Percentiles rank a stretch among this genome's conserved stretches.
phyloP scores from a whole-genome alignment of 139 green algal genomes.

The Closterium sp. region DNA sequence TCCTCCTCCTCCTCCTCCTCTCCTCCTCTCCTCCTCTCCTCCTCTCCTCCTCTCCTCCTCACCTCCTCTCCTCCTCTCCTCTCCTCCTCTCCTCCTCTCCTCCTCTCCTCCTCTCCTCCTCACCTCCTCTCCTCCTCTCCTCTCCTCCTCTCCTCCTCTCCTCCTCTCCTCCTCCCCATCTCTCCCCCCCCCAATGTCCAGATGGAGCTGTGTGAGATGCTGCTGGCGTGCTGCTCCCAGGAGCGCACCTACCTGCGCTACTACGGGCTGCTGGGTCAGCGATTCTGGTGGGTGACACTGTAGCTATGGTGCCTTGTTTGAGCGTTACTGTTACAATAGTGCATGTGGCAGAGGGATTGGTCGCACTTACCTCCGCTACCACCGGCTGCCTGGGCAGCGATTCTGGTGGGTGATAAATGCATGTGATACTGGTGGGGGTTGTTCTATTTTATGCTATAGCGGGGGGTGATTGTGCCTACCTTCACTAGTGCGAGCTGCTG shows the following conservation, averaged over 20 bases:
- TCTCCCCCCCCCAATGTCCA: not conserved
- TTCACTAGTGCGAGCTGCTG: too few species aligned
- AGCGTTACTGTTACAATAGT: not conserved
- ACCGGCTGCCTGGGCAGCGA: conserved; percentile 88
- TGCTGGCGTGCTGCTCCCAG: conserved; percentile 95
- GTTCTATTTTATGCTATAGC: not conserved
- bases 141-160: too few species aligned
- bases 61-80: too few species aligned
- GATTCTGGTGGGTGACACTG: conserved; percentile 70
- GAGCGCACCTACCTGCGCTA: conserved; percentile 88
- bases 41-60: too few species aligned
- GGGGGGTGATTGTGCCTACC: conserved; percentile 65
- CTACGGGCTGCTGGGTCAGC: conserved; percentile 90
- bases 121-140: too few species aligned
- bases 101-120: too few species aligned
- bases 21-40: too few species aligned
- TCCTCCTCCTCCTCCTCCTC: too few species aligned
- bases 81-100: too few species aligned
- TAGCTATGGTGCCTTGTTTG: not conserved
- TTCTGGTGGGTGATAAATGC: conserved; percentile 67
- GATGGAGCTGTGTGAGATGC: conserved; percentile 90
- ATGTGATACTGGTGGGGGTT: not conserved
- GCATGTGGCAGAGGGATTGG: conserved; percentile 67
- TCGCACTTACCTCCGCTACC: conserved; percentile 87
- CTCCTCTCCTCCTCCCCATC: too few species aligned